These are phyloP conservation scores for Excoecaria cochinchinensis DNA, from an alignment of 345 rosid species.

Conservation along the genomic window DNA sequence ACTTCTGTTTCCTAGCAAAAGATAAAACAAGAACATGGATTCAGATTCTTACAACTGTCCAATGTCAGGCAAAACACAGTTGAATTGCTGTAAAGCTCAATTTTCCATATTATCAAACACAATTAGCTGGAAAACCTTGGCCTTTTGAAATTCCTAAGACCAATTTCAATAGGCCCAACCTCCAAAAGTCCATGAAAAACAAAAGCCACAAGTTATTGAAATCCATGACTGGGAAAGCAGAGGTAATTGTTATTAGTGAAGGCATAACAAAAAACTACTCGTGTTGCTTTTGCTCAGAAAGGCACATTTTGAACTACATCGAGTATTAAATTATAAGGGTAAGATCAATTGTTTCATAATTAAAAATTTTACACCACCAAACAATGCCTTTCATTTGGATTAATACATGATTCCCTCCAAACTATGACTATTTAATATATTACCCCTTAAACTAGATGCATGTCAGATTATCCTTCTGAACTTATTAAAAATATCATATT, in stretches of 20 bases:
- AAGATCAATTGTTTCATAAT: neutral
- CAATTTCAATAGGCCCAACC: neutral
- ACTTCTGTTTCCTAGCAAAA: conserved; percentile 74
- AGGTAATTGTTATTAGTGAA: neutral
- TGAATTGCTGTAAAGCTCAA: neutral
- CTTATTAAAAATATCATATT: too few relatives aligned
- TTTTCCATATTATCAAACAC: neutral
- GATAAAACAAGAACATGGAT: conserved; percentile 13
- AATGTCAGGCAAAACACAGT: neutral
- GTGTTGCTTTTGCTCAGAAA: neutral
- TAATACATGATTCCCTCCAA: too few relatives aligned
- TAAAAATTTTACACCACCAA: neutral
- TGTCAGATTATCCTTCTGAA: too few relatives aligned
- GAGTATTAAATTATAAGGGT: neutral
- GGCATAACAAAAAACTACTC: neutral
- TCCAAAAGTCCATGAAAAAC: neutral
- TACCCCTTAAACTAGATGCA: too few relatives aligned
- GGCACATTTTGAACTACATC: neutral
- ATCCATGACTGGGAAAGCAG: neutral
- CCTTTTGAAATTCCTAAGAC: neutral
- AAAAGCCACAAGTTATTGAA: neutral
- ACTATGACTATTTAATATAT: too few relatives aligned
- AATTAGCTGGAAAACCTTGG: neutral
- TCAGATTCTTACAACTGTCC: conserved; percentile 16
- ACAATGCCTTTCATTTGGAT: neutral